Evolutionary conservation across 305 asterid species (phyloP).

Genomic region (Rubia tinctorum): DNA sequence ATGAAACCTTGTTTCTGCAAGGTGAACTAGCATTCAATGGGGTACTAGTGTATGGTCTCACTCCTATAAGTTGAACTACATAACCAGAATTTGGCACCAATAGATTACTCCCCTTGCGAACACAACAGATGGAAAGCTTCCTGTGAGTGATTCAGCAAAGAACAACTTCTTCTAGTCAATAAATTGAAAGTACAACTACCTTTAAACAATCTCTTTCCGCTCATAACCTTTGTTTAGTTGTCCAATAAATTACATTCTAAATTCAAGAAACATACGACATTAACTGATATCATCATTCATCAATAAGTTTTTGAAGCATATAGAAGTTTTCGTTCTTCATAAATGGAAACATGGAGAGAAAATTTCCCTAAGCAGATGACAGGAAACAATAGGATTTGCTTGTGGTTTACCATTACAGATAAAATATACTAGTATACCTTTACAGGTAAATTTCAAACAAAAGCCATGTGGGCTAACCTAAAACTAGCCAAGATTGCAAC

Average conservation of each 20-base stretch:
- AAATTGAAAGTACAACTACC: neutral
- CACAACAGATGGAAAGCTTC: constrained; percentile 44
- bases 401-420: no score
- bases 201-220: no score
- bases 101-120: constrained; percentile 20
- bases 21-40: constrained; percentile 21
- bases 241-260: neutral
- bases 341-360: no score
- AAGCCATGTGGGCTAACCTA: neutral
- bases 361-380: neutral
- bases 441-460: neutral
- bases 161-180: neutral
- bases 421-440: neutral
- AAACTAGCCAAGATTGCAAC: constrained; percentile 9
- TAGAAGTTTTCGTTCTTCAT: neutral
- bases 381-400: neutral
- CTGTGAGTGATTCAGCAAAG: constrained; percentile 37
- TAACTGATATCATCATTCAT: no score
- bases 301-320: neutral
- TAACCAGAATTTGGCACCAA: constrained; percentile 24
- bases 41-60: constrained; percentile 12
- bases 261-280: neutral
- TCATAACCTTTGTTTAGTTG: no score
- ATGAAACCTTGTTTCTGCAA: constrained; percentile 31
- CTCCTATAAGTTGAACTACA: constrained; percentile 28